phyloP scores from a whole-genome alignment of 106 monocot species.

The Phalaenopsis aphrodite region DNA sequence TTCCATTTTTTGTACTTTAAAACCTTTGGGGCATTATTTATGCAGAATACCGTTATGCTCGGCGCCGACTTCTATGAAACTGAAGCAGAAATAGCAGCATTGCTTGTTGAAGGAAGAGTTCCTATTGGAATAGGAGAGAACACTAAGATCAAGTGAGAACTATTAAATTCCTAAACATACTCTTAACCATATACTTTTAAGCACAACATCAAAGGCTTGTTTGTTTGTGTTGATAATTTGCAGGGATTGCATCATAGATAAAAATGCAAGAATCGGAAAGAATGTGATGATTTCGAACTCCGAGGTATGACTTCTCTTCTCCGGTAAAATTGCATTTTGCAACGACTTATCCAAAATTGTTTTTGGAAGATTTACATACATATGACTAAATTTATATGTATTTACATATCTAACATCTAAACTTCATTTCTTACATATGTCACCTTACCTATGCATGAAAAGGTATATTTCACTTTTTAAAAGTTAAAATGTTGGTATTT shows the following conservation, averaged over 20 bases:
- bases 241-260: constrained; percentile 72
- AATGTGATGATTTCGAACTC: constrained; percentile 55
- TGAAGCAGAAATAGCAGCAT: constrained; percentile 48
- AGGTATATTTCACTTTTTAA: too few relatives aligned
- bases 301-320: constrained; percentile 29
- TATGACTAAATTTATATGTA: too few relatives aligned
- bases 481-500: too few relatives aligned
- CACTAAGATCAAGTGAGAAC: constrained; percentile 59
- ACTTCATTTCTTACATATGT: too few relatives aligned
- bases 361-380: too few relatives aligned
- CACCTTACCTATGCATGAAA: too few relatives aligned
- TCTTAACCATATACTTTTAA: background rate
- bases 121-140: constrained; percentile 90
- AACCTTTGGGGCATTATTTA: background rate
- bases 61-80: constrained; percentile 97
- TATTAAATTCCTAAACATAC: background rate
- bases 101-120: constrained; percentile 78
- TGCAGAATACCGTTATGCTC: constrained; percentile 91
- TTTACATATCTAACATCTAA: too few relatives aligned
- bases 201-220: background rate
- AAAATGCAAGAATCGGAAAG: constrained; percentile 75
- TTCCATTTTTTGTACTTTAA: background rate
- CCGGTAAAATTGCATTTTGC: too few relatives aligned
- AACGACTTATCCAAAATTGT: too few relatives aligned
- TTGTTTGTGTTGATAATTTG: constrained; percentile 8